Evolutionary conservation across 208 protist species (phyloP).

Genomic region (Zelonia costaricensis): DNA sequence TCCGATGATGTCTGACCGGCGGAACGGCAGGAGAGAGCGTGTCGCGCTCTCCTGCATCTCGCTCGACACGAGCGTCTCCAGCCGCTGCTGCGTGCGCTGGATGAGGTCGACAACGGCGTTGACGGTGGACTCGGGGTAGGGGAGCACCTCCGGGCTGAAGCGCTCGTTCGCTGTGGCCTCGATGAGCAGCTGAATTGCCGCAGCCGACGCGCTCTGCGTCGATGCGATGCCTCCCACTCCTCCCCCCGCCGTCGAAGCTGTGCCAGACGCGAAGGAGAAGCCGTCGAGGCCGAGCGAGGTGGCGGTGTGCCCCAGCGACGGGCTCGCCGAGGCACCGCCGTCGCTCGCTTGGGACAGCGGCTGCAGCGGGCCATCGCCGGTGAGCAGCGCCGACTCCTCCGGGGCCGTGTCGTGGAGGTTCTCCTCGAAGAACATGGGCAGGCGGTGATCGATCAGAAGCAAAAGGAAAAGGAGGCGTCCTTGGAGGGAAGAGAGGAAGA

Average conservation of each 20-base stretch:
- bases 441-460: too few relatives aligned
- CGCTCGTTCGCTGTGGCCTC: slow-evolving; percentile 81
- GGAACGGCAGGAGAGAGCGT: slow-evolving; percentile 77
- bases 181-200: slow-evolving; percentile 52
- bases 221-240: background rate
- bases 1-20: slow-evolving; percentile 73
- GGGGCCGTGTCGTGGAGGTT: slow-evolving; percentile 50
- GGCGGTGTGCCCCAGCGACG: slow-evolving; percentile 5
- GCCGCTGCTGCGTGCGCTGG: slow-evolving; percentile 37
- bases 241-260: background rate
- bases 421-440: slow-evolving; percentile 80
- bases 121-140: slow-evolving; percentile 64
- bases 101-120: slow-evolving; percentile 52
- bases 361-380: background rate
- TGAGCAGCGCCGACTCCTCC: slow-evolving; percentile 21
- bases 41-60: slow-evolving; percentile 42
- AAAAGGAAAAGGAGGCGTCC: too few relatives aligned
- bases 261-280: background rate
- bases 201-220: background rate
- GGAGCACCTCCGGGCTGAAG: slow-evolving; percentile 75
- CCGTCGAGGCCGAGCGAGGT: slow-evolving; percentile 9
- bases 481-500: too few relatives aligned
- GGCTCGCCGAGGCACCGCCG: slow-evolving; percentile 27
- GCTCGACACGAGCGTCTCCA: slow-evolving; percentile 35
- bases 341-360: slow-evolving; percentile 21